Evolutionary conservation across 768 basidiomycete genomes (phyloP).

Genomic region (Russula brevipes): DNA sequence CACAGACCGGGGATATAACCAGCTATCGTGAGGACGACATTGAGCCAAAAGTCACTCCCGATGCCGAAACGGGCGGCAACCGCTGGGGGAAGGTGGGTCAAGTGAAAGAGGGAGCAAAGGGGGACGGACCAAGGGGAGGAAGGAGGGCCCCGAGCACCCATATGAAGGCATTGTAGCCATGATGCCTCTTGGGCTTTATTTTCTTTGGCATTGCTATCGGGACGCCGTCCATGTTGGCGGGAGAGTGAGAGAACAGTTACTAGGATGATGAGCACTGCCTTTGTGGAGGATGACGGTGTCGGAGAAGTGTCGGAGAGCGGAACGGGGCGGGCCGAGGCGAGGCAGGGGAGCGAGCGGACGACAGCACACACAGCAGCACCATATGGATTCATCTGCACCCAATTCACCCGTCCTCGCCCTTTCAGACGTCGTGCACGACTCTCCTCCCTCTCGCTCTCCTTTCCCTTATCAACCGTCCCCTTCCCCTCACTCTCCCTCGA

Average conservation of each 20-base stretch:
- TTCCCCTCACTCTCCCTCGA: slow-evolving; percentile 21
- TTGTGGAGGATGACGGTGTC: too few relatives aligned
- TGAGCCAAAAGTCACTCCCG: slow-evolving; percentile 87
- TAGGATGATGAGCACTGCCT: too few relatives aligned
- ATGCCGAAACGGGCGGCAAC: slow-evolving; percentile 92
- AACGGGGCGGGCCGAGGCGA: too few relatives aligned
- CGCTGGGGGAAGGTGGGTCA: slow-evolving; percentile 43
- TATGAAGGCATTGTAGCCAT: slow-evolving; percentile 75
- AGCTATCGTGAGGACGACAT: slow-evolving; percentile 79
- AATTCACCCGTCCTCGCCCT: slow-evolving; percentile 57
- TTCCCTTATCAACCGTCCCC: slow-evolving; percentile 32
- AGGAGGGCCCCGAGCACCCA: slow-evolving; percentile 88
- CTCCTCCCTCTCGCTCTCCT: slow-evolving; percentile 50
- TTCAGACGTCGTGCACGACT: slow-evolving; percentile 82
- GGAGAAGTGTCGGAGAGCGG: too few relatives aligned
- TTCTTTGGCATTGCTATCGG: slow-evolving; percentile 10
- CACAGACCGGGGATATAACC: slow-evolving; percentile 81
- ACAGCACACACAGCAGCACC: neutral
- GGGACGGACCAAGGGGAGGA: slow-evolving; percentile 74
- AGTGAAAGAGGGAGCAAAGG: slow-evolving; percentile 9
- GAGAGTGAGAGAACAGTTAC: too few relatives aligned
- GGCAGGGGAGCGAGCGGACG: too few relatives aligned
- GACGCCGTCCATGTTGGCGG: too few relatives aligned
- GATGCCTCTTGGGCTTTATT: slow-evolving; percentile 63
- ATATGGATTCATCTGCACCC: slow-evolving; percentile 30